A percentile compares a stretch with the other conserved stretches of the same genome.
These are phyloP conservation scores for Vanderwaltozyma verrucispora DNA, from an alignment of 805 yeast species.

Conservation along the genomic window DNA sequence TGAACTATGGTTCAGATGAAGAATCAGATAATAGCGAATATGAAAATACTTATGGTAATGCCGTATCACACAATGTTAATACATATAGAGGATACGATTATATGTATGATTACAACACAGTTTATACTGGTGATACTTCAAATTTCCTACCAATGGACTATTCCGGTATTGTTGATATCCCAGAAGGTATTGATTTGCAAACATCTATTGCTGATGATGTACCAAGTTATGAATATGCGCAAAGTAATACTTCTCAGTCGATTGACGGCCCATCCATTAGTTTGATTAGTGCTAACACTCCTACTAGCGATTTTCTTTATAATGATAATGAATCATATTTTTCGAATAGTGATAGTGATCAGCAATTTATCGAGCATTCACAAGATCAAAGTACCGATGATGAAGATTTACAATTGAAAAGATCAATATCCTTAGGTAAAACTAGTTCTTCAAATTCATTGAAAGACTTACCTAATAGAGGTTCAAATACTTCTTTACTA, in stretches of 20 bases:
- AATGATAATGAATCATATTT: slow-evolving; percentile 17
- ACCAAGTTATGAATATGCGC: background rate
- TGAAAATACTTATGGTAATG: slow-evolving; percentile 35
- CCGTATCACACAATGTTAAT: slow-evolving; percentile 62
- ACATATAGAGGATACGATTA: slow-evolving; percentile 68
- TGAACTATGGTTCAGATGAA: slow-evolving; percentile 65
- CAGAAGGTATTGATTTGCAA: slow-evolving; percentile 26
- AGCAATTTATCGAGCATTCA: slow-evolving; percentile 22
- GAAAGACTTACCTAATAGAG: slow-evolving; percentile 12
- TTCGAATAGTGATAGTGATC: slow-evolving; percentile 17
- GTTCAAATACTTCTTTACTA: slow-evolving; percentile 5
- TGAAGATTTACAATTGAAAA: slow-evolving; percentile 12
- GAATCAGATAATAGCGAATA: slow-evolving; percentile 34
- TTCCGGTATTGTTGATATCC: slow-evolving; percentile 29
- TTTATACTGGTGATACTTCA: slow-evolving; percentile 44
- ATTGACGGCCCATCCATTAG: background rate
- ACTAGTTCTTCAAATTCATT: slow-evolving; percentile 16
- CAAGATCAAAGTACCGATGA: slow-evolving; percentile 14
- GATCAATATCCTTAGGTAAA: slow-evolving; percentile 25
- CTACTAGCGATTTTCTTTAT: slow-evolving; percentile 7
- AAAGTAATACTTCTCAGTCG: background rate
- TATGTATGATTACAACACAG: slow-evolving; percentile 72
- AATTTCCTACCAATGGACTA: slow-evolving; percentile 27
- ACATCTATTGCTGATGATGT: slow-evolving; percentile 20
- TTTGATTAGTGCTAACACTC: background rate